phyloP scores from a whole-genome alignment of 768 basidiomycete genomes.

The Mycena alexandri region DNA sequence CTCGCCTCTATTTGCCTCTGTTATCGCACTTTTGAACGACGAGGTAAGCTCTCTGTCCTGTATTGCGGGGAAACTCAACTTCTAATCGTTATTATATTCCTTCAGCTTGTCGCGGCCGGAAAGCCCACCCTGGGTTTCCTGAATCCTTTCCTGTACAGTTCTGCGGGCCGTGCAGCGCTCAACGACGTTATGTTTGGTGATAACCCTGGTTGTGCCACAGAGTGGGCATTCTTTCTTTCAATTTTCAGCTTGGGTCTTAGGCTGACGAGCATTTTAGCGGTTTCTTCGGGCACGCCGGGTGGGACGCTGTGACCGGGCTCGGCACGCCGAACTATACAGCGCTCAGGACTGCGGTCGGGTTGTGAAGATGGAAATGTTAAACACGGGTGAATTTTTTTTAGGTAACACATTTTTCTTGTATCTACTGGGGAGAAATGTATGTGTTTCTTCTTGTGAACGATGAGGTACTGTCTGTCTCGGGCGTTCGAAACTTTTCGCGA shows the following conservation, averaged over 20 bases:
- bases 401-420: conserved; percentile 9
- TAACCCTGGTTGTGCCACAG: conserved; percentile 54
- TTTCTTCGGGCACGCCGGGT: conserved; percentile 11
- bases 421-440: conserved; percentile 5
- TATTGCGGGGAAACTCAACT: conserved; percentile 8
- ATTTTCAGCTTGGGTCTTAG: not conserved
- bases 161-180: conserved; percentile 43
- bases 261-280: conserved; percentile 10
- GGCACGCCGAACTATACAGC: conserved; percentile 18
- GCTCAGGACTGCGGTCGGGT: conserved; percentile 21
- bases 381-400: conserved; percentile 2
- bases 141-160: conserved; percentile 44
- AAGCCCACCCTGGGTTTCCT: conserved; percentile 52
- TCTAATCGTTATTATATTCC: conserved; percentile 15
- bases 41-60: conserved; percentile 22
- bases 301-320: conserved; percentile 24
- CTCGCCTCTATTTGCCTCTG: conserved; percentile 56
- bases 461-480: conserved; percentile 1
- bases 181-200: conserved; percentile 54
- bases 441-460: conserved; percentile 4
- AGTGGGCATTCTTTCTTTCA: conserved; percentile 11
- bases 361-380: conserved; percentile 9
- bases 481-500: not conserved
- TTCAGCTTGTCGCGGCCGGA: conserved; percentile 47
- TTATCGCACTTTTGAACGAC: conserved; percentile 60